Percentiles rank a stretch among this genome's conserved stretches.
Conservation (phyloP, 2,329 filamentous ascomycete genomes). For the Pestalotiopsis sp. region DNA sequence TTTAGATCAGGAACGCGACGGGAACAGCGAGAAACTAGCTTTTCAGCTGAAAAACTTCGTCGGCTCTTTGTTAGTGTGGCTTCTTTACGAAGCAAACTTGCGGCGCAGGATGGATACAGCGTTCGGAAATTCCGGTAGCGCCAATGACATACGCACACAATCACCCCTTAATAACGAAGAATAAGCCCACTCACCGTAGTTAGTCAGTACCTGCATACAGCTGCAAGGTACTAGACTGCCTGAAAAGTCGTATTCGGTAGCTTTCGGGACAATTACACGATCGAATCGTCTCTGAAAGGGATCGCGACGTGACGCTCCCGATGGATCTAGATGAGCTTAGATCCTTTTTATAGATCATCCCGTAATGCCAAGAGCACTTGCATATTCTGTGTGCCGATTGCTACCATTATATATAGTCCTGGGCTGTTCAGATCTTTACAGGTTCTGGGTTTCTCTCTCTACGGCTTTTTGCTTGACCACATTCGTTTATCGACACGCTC, state of each 20-base stretch:
- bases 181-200: background rate
- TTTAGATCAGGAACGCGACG: no score
- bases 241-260: slow-evolving; percentile 8
- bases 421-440: background rate
- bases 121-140: background rate
- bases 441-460: background rate
- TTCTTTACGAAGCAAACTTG: background rate
- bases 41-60: no score
- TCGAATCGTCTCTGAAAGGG: background rate
- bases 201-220: background rate
- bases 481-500: background rate
- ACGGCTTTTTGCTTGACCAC: background rate
- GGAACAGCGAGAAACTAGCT: no score
- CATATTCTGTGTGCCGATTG: background rate
- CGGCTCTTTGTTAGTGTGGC: no score
- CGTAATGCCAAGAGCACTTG: slow-evolving; percentile 2
- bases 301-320: background rate
- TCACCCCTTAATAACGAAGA: slow-evolving; percentile 6
- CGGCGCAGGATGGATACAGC: background rate
- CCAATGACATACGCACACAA: background rate
- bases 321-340: background rate
- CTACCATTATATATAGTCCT: slow-evolving; percentile 6
- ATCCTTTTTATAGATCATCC: background rate
- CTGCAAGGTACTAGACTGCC: background rate
- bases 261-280: slow-evolving; percentile 3